Base-by-base conservation (phyloP, 495 filamentous ascomycete species). In the Aspergillus hancockii region DNA sequence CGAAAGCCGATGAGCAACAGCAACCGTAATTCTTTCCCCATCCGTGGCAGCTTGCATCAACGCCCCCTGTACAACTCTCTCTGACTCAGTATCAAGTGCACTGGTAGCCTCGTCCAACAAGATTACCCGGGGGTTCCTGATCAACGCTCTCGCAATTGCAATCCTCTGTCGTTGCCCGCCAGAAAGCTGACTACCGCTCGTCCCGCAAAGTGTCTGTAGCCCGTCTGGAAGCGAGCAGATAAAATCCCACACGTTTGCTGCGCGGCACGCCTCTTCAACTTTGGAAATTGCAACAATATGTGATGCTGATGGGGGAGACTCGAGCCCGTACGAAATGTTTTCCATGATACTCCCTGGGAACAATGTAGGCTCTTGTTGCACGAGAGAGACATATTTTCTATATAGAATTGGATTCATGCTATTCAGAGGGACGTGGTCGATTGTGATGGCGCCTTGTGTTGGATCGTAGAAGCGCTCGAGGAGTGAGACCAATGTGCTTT, bases 101-200 rank as follows among this genome's bases (percentile, higher is more conserved):
- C 70, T 71, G 6, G 84, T 87, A 5, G 84, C 81, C 62, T 87
- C 84, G 62, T 87, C 84, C 0, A 87, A 61, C 5, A 87, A 49
- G 14, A 85, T 66, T 7, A 83, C 66, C 8, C 63, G 63, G 9
- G 76, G 78, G 8, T 77, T 70, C 2, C 73, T 68, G 4, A 85
- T 54, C 22, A 85, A 67, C 0, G 78, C 79, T n/a, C 82, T 70
- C 3, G 81, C 79, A 19, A 85, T 73, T 50, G 75, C 79, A 55
- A 83, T 68, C 23, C 79, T 74, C 52, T 84, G 81, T 34, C 70
- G 63, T 59, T 84, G 81, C 0, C 81, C 81, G 34, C 79, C 79
- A 9, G 65, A 71, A 0, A 73, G 58, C 66, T 61, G 52, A 36
- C 52, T 64, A 0, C 62, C 67, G 23, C 56, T 63, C 21, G 30